phyloP scores from a whole-genome alignment of 129 eudicot genomes.

The Helianthus tuberosus region DNA sequence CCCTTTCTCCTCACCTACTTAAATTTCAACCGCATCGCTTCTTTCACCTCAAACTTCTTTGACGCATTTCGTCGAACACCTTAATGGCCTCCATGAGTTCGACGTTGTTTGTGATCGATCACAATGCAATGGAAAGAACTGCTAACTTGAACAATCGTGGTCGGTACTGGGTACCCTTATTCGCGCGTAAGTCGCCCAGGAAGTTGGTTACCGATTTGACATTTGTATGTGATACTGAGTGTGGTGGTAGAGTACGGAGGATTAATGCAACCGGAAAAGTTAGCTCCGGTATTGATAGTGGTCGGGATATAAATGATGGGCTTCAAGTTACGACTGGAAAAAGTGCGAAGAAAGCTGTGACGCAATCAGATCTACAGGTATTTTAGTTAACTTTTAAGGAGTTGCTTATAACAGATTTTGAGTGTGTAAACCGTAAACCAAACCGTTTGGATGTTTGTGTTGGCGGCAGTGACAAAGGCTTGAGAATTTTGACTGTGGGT shows the following conservation, averaged over 20 bases:
- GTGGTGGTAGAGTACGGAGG: conserved; percentile 26
- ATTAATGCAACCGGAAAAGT: conserved; percentile 39
- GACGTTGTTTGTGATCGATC: conserved; percentile 45
- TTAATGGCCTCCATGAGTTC: conserved; percentile 62
- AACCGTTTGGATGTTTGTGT: too few relatives aligned
- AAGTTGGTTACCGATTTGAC: conserved; percentile 26
- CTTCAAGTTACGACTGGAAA: conserved; percentile 60
- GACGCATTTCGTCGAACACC: conserved; percentile 12
- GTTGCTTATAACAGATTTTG: too few relatives aligned
- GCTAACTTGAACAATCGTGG: conserved; percentile 21
- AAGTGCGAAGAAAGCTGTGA: conserved; percentile 52
- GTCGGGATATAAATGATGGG: conserved; percentile 46
- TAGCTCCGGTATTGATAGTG: conserved; percentile 36
- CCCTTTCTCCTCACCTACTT: too few relatives aligned
- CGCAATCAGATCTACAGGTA: conserved; percentile 63
- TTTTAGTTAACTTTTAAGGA: neutral
- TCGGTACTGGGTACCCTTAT: conserved; percentile 30
- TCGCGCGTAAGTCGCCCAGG: conserved; percentile 26
- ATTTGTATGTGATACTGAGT: conserved; percentile 19
- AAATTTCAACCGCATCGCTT: neutral
- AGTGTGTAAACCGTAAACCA: too few relatives aligned
- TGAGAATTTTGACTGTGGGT: too few relatives aligned
- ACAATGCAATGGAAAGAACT: conserved; percentile 46
- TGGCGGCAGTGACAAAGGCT: too few relatives aligned
- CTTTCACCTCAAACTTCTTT: neutral